Evolutionary conservation across 1,139 yeast genomes (phyloP).

Genomic region (Pichia sp.): DNA sequence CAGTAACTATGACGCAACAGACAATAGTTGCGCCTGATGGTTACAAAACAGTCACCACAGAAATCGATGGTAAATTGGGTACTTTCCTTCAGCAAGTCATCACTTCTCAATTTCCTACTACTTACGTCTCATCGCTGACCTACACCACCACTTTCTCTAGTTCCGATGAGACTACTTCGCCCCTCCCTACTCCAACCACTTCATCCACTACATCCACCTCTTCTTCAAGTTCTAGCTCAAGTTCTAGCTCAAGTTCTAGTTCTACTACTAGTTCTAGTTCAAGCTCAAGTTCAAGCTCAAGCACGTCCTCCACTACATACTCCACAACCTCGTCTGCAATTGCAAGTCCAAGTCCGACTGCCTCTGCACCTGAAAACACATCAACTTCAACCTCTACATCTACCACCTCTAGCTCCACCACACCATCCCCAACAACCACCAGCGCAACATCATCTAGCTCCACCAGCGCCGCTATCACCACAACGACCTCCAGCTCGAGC

Average conservation of each 20-base stretch:
- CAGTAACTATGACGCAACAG: conserved; percentile 15
- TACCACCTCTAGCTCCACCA: conserved; percentile 8
- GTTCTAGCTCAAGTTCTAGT: conserved; percentile 1
- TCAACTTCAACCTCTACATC: conserved; percentile 4
- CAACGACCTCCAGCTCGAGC: conserved; percentile 6
- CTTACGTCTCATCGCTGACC: conserved; percentile 8
- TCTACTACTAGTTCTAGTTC: conserved; percentile 1
- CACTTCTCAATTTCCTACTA: conserved; percentile 11
- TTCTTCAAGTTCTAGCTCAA: conserved; percentile 2
- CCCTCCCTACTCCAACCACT: conserved; percentile 3
- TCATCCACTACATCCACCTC: background rate
- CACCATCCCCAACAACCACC: conserved; percentile 8
- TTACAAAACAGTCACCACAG: conserved; percentile 16
- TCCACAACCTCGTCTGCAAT: conserved; percentile 2
- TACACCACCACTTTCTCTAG: conserved; percentile 6
- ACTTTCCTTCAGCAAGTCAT: conserved; percentile 15
- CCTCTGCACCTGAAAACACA: background rate
- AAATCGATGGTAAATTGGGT: conserved; percentile 14
- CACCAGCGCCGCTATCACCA: conserved; percentile 4
- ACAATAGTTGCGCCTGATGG: conserved; percentile 16
- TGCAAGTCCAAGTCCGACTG: conserved; percentile 5
- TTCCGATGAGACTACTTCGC: conserved; percentile 3
- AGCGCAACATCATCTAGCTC: conserved; percentile 5
- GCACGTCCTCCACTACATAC: conserved; percentile 3
- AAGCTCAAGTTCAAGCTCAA: background rate